Percentiles rank a stretch among this genome's conserved stretches.
phyloP scores from a whole-genome alignment of 2,329 filamentous ascomycete species.

The Zymoseptoria pseudotritici region DNA sequence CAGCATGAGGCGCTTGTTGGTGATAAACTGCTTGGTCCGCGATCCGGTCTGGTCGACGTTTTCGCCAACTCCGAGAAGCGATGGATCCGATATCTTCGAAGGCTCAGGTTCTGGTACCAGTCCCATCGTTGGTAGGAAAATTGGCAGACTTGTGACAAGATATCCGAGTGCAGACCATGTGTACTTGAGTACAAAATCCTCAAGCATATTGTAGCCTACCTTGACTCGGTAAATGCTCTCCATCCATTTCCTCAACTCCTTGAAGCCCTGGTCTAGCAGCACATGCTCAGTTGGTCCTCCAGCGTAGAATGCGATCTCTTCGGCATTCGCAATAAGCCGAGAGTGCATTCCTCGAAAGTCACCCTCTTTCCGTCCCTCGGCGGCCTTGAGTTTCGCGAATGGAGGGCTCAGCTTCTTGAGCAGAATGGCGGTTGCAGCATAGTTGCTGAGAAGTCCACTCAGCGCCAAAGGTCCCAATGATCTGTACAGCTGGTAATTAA shows the following conservation, averaged over 20 bases:
- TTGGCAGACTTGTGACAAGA: conserved; percentile 80
- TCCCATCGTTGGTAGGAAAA: conserved; percentile 92
- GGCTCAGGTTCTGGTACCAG: conserved; percentile 49
- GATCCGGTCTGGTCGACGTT: conserved; percentile 40
- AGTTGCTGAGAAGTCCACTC: conserved; percentile 80
- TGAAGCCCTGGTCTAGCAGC: conserved; percentile 86
- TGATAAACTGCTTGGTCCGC: conserved; percentile 98
- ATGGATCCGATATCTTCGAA: conserved; percentile 47
- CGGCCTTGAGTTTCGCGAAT: conserved; percentile 93
- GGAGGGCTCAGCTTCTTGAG: conserved; percentile 83
- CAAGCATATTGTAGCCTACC: conserved; percentile 96
- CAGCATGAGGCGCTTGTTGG: conserved; percentile 96
- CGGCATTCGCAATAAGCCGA: conserved; percentile 88
- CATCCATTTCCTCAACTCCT: conserved; percentile 92
- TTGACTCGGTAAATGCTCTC: conserved; percentile 96
- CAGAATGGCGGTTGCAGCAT: conserved; percentile 87
- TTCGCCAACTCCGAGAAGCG: not conserved
- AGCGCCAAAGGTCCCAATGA: conserved; percentile 84
- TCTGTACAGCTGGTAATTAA: conserved; percentile 94
- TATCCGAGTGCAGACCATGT: conserved; percentile 98
- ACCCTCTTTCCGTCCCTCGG: conserved; percentile 89
- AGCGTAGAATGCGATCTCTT: conserved; percentile 96
- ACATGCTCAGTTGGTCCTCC: conserved; percentile 92
- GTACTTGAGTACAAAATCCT: conserved; percentile 97
- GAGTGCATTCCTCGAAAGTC: conserved; percentile 90